These are phyloP conservation scores for Gynostemma pentaphyllum DNA, from an alignment of 306 rosid species.

Conservation along the genomic window DNA sequence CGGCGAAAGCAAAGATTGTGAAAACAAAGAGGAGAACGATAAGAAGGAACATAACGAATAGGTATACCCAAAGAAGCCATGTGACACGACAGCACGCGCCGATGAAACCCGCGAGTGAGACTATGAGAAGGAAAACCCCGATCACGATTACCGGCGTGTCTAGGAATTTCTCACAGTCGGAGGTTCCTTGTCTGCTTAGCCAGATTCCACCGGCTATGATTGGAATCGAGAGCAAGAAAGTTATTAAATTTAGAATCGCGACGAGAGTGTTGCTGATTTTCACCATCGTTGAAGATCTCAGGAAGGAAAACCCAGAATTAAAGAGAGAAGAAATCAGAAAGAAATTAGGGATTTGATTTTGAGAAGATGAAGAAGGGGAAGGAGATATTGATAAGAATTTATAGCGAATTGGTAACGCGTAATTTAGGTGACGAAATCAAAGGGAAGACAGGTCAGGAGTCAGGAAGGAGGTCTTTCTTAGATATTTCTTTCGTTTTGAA, in stretches of 20 bases:
- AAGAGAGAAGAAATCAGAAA: background rate
- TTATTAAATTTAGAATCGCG: constrained; percentile 48
- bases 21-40: constrained; percentile 41
- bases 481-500: background rate
- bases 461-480: background rate
- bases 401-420: background rate
- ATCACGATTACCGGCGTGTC: constrained; percentile 51
- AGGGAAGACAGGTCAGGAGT: background rate
- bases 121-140: constrained; percentile 50
- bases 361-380: too few species aligned
- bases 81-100: constrained; percentile 63
- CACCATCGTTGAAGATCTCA: constrained; percentile 15
- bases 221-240: constrained; percentile 61
- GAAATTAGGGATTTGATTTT: background rate
- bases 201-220: constrained; percentile 45
- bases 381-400: too few species aligned
- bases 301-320: background rate
- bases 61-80: constrained; percentile 72
- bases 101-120: constrained; percentile 58
- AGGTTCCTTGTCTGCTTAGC: constrained; percentile 45
- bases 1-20: constrained; percentile 58
- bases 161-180: constrained; percentile 51
- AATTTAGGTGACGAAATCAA: background rate
- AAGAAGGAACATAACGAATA: constrained; percentile 66
- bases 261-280: constrained; percentile 45